Evolutionary conservation across 2,329 filamentous ascomycete genomes (phyloP).

Genomic region (Arachnomyces sp.): DNA sequence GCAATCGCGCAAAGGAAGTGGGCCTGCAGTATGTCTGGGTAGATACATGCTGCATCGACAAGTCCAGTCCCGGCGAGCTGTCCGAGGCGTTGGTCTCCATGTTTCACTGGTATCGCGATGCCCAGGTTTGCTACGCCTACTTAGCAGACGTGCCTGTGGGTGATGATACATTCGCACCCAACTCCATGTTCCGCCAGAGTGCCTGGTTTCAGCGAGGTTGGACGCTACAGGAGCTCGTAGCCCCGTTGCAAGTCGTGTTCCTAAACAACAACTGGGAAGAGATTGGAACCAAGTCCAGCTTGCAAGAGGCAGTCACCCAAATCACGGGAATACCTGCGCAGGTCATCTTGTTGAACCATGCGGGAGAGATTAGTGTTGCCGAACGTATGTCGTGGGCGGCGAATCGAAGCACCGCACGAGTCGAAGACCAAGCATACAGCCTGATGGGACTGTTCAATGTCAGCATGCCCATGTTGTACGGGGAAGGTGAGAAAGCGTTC

Average conservation of each 20-base stretch:
- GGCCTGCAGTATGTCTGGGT: conserved; percentile 28
- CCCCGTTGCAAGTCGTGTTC: conserved; percentile 4
- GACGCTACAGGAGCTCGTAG: conserved; percentile 8
- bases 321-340: conserved; percentile 4
- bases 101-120: conserved; percentile 27
- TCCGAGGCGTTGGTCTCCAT: conserved; percentile 26
- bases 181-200: conserved; percentile 2
- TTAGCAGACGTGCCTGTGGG: conserved; percentile 18
- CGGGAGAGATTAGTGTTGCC: conserved; percentile 7
- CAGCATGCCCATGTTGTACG: conserved; percentile 23
- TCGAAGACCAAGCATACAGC: conserved; percentile 23
- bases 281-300: conserved; percentile 2
- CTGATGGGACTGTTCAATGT: conserved; percentile 22
- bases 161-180: background rate
- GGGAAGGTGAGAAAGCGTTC: conserved; percentile 21
- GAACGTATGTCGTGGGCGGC: conserved; percentile 22
- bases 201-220: conserved; percentile 7
- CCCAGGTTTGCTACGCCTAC: conserved; percentile 29
- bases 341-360: background rate
- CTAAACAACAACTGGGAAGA: conserved; percentile 5
- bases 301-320: conserved; percentile 3
- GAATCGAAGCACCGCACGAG: conserved; percentile 13
- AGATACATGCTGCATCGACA: conserved; percentile 36
- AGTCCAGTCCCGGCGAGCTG: conserved; percentile 27
- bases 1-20: conserved; percentile 17